Evolutionary conservation across 768 basidiomycete genomes (phyloP), one percentile per base, ranked within the genome.

Genomic region (Crepidotus variabilis): DNA sequence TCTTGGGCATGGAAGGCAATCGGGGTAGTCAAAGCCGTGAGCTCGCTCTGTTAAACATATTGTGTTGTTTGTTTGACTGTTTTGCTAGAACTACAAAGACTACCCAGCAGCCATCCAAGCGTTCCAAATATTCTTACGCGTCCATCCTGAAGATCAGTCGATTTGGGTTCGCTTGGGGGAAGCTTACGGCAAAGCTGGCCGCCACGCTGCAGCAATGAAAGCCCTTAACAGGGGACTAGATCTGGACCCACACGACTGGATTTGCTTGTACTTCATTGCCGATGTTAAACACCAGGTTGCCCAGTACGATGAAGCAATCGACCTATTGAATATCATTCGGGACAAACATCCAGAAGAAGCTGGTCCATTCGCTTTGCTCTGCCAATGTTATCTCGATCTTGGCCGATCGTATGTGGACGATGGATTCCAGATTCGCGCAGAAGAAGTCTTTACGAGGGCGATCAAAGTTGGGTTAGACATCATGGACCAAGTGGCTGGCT

Each of bases 1-100:
- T 82, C 88, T 7, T 99, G 97, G 97, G 97, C 97, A 2, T 99
- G 96, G 95, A 98, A 97, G 71, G 95, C 94, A 20, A 72, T 93
- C 34, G 97, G 94, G 1, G 84, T 92, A 0, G 94, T 94, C 1
- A 94, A 95, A 68, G 73, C 95, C 72, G 96, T 94, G 64, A 70
- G 88, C 20, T 14, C 49, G 33, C 49, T 52, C 62, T 51, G 58
- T 46, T 35, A 23, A 47, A 62, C 59, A 24, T 18, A 14, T 6
- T 16, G 23, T 43, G 11, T 20, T n/a, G 23, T 54, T 46, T n/a
- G 11, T 23, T 6, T 13, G 49, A 48, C 24, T 36, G 14, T 43
- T 11, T 39, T 23, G 58, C 46, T 59, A 94, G 92, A 83, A 78
- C 56, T 82, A 83, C 22, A 76, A 76, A 51, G 86, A 92, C 59